Evolutionary conservation across 148 eudicot species (phyloP), one percentile per base, ranked within the genome.

Genomic region (Rhododendron vialii): DNA sequence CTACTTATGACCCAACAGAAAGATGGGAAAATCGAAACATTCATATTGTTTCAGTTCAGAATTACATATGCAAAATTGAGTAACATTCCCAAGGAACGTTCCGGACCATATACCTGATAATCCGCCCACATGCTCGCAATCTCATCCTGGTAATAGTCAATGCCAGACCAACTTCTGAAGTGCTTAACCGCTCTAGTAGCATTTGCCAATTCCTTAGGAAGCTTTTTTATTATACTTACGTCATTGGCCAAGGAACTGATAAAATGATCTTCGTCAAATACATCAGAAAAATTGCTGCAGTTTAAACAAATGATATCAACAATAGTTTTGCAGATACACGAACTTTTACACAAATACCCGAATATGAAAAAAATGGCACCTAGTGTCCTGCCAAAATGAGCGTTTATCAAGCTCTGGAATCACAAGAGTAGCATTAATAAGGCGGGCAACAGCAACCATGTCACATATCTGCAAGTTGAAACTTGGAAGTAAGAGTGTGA

Each of bases 361-460:
- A 17, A 1, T 9, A 1, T 48, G 30, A 8, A 41, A 36, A 3
- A 41, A 59, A 59, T 22, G 65, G 87, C 88, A 94, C 99, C 99
- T 97, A 6, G 96, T 88, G 83, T 97, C 99, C 61, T 89, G 95
- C 99, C 99, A 97, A 93, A 94, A 94, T 50, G 98, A 97, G 87
- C 96, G 91, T 88, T 97, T 97, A 90, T 97, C 99, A 82, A 97
- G 98, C 86, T 95, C 98, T 67, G 99, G 99, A 86, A 92, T 92
- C 71, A 97, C 98, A 80, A 97, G 98, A 78, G 98, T 97, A 28
- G 99, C 99, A 90, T 94, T 94, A 83, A 97, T 88, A 84, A 97
- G 90, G n/a, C 93, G 94, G 63, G 99, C 98, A 79, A 97, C 98
- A 86, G 98, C 99, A 83, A 97, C 99, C 99, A 97, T 97, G 89